Conservation (phyloP, 106 monocot species). For the Dendrobium catenatum region DNA sequence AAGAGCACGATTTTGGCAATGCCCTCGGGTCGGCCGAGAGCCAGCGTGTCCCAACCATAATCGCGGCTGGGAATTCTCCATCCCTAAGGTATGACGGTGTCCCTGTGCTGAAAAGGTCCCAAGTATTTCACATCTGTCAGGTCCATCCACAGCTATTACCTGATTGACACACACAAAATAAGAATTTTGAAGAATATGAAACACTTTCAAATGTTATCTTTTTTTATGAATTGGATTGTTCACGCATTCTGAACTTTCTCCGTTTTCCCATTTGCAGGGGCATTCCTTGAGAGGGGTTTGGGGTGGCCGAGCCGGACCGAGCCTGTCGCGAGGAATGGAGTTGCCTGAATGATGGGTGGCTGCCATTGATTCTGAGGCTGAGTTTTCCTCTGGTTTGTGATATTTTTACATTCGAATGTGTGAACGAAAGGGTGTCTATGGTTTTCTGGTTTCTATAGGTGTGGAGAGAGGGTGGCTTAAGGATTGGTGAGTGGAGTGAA, state of each 20-base stretch:
- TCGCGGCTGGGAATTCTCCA: constrained; percentile 97
- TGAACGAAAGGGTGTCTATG: background rate
- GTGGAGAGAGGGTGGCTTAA: background rate
- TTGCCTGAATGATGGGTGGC: constrained; percentile 3
- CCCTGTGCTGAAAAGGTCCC: constrained; percentile 92
- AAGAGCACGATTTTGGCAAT: constrained; percentile 90
- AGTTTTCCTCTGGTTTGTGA: background rate
- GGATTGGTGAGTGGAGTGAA: too few relatives aligned
- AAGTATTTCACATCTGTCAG: constrained; percentile 90
- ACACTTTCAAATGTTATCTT: background rate
- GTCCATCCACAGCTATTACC: constrained; percentile 83
- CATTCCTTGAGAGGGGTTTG: constrained; percentile 41
- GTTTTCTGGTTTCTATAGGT: background rate
- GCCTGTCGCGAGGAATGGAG: constrained; percentile 13
- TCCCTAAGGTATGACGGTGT: constrained; percentile 92
- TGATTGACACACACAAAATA: background rate
- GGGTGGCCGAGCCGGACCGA: background rate
- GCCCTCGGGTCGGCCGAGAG: constrained; percentile 97
- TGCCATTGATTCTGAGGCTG: background rate
- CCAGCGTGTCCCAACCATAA: constrained; percentile 99
- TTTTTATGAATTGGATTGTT: constrained; percentile 1
- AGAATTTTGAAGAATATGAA: background rate
- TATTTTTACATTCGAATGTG: background rate
- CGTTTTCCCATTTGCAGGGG: constrained; percentile 55
- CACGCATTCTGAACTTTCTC: constrained; percentile 90